Conservation (phyloP, 768 basidiomycete genomes). For the Xanthoconium stramineum region DNA sequence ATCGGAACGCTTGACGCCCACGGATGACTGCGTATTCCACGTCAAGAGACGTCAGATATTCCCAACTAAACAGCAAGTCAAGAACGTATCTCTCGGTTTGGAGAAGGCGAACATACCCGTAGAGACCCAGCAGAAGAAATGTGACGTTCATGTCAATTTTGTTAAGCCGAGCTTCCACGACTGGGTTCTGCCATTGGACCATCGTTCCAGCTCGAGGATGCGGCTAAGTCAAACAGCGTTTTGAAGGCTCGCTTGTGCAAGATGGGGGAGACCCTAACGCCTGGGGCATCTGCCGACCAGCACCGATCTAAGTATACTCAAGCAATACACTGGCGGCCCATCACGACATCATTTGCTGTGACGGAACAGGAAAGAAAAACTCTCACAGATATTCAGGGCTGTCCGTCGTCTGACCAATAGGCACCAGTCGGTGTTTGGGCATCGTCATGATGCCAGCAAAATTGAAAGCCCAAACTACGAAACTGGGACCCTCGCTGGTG, state of each 20-base stretch:
- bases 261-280: not conserved
- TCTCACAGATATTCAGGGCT: constrained; percentile 10
- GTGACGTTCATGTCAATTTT: constrained; percentile 2
- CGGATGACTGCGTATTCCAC: constrained; percentile 25
- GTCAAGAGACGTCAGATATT: constrained; percentile 17
- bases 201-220: constrained; percentile 5
- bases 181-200: constrained; percentile 19
- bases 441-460: not conserved
- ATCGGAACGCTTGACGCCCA: constrained; percentile 22
- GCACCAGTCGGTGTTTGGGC: not conserved
- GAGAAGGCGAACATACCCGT: constrained; percentile 14
- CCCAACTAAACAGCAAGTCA: constrained; percentile 19
- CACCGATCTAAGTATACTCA: not conserved
- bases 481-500: not conserved
- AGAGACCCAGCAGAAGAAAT: constrained; percentile 21
- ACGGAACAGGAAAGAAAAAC: not conserved
- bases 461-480: not conserved
- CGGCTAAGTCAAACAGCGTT: not conserved
- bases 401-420: not conserved
- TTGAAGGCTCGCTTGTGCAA: not conserved
- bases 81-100: not conserved
- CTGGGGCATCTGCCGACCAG: not conserved
- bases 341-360: not conserved
- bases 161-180: not conserved
- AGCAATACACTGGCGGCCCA: not conserved